Percentiles rank a stretch among this genome's conserved stretches.
phyloP scores from a whole-genome alignment of 495 filamentous ascomycete genomes.

The Hamigera avellanea region DNA sequence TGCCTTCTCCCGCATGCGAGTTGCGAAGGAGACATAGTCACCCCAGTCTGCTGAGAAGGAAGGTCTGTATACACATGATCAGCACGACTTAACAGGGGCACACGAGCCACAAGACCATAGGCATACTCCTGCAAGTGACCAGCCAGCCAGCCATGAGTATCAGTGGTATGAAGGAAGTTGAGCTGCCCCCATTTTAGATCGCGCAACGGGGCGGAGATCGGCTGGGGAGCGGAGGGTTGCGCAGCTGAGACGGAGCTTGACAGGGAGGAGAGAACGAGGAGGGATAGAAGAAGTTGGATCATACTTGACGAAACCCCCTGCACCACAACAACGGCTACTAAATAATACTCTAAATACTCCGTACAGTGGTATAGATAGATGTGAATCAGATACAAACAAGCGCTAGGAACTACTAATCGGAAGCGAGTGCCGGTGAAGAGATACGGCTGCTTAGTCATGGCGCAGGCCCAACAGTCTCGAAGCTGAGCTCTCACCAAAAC shows the following conservation, averaged over 20 bases:
- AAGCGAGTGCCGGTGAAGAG: constrained; percentile 30
- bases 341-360: constrained; percentile 1
- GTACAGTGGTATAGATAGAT: no score
- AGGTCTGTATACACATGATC: constrained; percentile 35
- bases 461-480: constrained; percentile 33
- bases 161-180: constrained; percentile 90
- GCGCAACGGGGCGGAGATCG: constrained; percentile 72
- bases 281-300: constrained; percentile 1
- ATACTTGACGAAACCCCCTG: neutral
- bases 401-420: no score
- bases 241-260: constrained; percentile 33
- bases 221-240: constrained; percentile 70
- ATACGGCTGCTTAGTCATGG: constrained; percentile 20
- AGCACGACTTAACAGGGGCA: constrained; percentile 10
- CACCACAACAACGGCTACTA: neutral
- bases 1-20: constrained; percentile 66
- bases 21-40: constrained; percentile 89
- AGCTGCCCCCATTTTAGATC: constrained; percentile 80
- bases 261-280: constrained; percentile 8
- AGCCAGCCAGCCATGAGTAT: constrained; percentile 91
- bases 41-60: constrained; percentile 96
- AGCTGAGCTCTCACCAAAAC: constrained; percentile 16
- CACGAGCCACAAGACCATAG: constrained; percentile 9
- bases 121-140: constrained; percentile 90
- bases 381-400: no score